Evolutionary conservation across 441 rosid genomes (phyloP).

Genomic region (Rhodomyrtus psidioides): DNA sequence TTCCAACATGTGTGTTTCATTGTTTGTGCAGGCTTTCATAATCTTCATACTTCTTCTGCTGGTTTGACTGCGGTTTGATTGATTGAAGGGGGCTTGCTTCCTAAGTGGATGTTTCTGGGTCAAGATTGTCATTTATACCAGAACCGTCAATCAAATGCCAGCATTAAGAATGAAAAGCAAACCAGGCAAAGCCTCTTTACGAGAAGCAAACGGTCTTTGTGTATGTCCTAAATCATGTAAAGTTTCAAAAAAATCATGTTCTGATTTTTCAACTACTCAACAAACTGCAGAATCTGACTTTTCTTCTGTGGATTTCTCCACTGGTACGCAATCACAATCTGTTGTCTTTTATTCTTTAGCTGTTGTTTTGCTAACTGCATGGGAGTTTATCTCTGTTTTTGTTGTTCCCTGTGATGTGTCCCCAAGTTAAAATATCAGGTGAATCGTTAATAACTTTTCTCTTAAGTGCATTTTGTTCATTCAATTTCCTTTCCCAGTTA

Average conservation of each 20-base stretch:
- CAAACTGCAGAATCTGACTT: constrained; percentile 22
- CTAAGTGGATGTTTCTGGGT: constrained; percentile 33
- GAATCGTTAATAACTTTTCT: not conserved
- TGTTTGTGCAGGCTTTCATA: constrained; percentile 1
- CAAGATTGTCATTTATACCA: constrained; percentile 23
- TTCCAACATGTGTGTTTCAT: not conserved
- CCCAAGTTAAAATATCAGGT: not conserved
- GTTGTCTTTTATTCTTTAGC: not conserved
- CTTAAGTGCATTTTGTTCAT: not conserved
- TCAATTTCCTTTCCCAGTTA: not conserved
- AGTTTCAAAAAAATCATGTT: constrained; percentile 39
- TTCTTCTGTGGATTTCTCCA: constrained; percentile 21
- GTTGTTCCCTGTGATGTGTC: not conserved
- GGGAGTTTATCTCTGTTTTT: not conserved
- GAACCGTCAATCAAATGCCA: constrained; percentile 55
- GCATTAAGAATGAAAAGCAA: constrained; percentile 58
- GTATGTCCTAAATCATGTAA: constrained; percentile 45
- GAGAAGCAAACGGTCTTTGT: constrained; percentile 43
- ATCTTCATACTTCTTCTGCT: not conserved
- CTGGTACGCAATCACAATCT: constrained; percentile 23
- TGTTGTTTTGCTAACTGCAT: not conserved
- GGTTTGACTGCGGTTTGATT: constrained; percentile 30
- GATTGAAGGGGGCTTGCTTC: constrained; percentile 17
- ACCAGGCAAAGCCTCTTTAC: constrained; percentile 24
- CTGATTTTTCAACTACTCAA: constrained; percentile 22